These are phyloP conservation scores for Phyllosticta citriasiana DNA, from an alignment of 2,329 filamentous ascomycete species.

Conservation along the genomic window DNA sequence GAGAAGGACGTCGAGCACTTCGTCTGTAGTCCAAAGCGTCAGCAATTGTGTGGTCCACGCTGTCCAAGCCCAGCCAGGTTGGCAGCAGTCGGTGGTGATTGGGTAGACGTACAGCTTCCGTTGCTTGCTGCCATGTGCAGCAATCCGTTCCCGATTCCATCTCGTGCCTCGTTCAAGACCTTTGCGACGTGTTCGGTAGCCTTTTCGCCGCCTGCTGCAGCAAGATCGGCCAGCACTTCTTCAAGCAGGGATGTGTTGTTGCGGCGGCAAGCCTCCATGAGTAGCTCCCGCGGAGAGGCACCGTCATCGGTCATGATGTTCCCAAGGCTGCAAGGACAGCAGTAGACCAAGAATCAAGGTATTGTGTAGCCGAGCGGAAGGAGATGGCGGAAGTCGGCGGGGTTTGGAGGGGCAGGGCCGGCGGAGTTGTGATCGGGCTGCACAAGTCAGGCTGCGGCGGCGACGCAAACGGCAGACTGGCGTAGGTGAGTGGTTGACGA, in stretches of 20 bases:
- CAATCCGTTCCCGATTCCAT: slow-evolving; percentile 77
- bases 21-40: slow-evolving; percentile 41
- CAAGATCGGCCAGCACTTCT: slow-evolving; percentile 54
- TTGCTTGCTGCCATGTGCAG: slow-evolving; percentile 80
- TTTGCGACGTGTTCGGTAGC: slow-evolving; percentile 52
- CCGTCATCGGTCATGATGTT: slow-evolving; percentile 46
- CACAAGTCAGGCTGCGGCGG: background rate
- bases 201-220: slow-evolving; percentile 43
- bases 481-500: background rate
- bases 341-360: background rate
- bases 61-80: background rate
- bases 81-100: background rate
- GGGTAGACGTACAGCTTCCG: slow-evolving; percentile 62
- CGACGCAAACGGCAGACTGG: background rate
- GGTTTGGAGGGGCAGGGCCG: slow-evolving; percentile 5
- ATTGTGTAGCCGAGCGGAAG: background rate
- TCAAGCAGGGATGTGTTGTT: slow-evolving; percentile 82
- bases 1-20: slow-evolving; percentile 71
- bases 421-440: background rate
- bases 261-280: slow-evolving; percentile 85
- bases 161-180: slow-evolving; percentile 77
- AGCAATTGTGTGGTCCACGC: background rate
- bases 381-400: background rate
- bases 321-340: background rate
- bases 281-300: slow-evolving; percentile 71